Conservation (phyloP, 1,284 basidiomycete genomes). For the Inonotus obliquus region DNA sequence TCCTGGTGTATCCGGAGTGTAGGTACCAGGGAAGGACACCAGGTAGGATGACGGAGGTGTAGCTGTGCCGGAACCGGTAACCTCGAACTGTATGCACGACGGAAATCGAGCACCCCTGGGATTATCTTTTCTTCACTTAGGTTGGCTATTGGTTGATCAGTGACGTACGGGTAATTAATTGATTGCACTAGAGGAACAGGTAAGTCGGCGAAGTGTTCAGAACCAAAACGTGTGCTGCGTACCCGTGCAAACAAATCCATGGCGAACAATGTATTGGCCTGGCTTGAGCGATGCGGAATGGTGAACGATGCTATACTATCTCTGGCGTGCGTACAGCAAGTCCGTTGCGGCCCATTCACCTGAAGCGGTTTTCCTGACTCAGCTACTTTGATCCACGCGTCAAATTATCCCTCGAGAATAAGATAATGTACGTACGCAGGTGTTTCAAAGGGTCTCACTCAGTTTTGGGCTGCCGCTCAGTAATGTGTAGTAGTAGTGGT, state of each 20-base stretch:
- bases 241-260: conserved; percentile 34
- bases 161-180: conserved; percentile 1
- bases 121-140: not conserved
- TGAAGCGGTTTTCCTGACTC: conserved; percentile 38
- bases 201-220: not conserved
- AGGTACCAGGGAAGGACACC: conserved; percentile 50
- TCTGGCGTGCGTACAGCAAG: conserved; percentile 33
- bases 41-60: conserved; percentile 37
- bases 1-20: conserved; percentile 42
- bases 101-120: conserved; percentile 36
- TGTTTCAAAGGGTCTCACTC: conserved; percentile 30
- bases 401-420: conserved; percentile 23
- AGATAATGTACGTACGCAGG: conserved; percentile 50
- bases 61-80: conserved; percentile 45
- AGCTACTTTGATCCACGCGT: conserved; percentile 47
- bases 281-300: conserved; percentile 39
- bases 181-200: not conserved
- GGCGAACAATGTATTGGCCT: conserved; percentile 46
- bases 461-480: conserved; percentile 39
- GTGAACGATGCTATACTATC: conserved; percentile 42
- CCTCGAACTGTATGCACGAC: conserved; percentile 46
- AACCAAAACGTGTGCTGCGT: not conserved
- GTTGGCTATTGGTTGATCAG: not conserved
- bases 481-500: no score
- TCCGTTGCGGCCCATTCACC: conserved; percentile 44